These are phyloP conservation scores for Chalaropsis thielavioides DNA, from an alignment of 2,329 filamentous ascomycete species.

Conservation along the genomic window DNA sequence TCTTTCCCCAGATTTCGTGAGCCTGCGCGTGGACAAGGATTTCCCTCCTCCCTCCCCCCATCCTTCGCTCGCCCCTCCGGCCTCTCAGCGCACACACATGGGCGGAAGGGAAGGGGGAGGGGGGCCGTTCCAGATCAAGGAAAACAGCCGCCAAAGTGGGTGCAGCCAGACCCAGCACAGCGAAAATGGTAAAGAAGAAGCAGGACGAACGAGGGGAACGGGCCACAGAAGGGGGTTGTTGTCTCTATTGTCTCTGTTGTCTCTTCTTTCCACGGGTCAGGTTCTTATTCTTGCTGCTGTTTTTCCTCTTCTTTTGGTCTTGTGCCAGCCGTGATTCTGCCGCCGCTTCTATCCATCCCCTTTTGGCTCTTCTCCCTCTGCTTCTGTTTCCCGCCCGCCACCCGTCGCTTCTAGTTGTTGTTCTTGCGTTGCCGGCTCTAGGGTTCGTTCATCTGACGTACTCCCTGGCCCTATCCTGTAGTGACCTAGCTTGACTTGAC, in stretches of 20 bases:
- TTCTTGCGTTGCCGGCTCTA: background rate
- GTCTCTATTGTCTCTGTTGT: background rate
- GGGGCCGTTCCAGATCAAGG: background rate
- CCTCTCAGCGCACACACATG: background rate
- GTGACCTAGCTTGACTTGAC: background rate
- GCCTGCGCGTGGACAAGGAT: background rate
- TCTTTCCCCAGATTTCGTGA: background rate
- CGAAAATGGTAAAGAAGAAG: background rate
- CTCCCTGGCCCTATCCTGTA: background rate
- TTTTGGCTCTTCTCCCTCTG: background rate
- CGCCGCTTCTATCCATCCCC: background rate
- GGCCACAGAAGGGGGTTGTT: background rate
- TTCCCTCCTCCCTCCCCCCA: background rate
- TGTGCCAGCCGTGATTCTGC: background rate
- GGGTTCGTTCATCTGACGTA: conserved; percentile 5
- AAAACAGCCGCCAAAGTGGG: conserved; percentile 1
- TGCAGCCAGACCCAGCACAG: background rate
- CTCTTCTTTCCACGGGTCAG: background rate
- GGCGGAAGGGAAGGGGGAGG: too few species aligned
- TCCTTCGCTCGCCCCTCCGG: background rate
- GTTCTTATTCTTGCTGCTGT: background rate
- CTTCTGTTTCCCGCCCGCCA: background rate
- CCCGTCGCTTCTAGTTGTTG: background rate
- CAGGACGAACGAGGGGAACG: background rate
- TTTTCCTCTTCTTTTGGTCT: background rate